Base-by-base conservation (phyloP, 1,139 yeast genomes). In the Waltiozyma sp. region DNA sequence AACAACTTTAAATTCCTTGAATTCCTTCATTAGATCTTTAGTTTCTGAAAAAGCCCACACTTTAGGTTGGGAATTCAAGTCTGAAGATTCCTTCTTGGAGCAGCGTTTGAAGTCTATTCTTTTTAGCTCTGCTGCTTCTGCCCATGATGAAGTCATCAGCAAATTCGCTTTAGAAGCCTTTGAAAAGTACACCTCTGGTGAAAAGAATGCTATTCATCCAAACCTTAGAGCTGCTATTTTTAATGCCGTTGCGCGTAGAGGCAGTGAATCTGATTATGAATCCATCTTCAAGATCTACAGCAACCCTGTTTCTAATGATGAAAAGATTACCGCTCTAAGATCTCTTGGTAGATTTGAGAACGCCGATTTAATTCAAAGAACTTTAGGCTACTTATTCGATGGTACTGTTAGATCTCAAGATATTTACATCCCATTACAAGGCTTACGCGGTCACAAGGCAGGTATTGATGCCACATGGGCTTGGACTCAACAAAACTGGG, bases 401-500 rank as follows among this genome's bases (percentile, higher is more conserved):
- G 80, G 87, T 33, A 75, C 81, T 33, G 68, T 78, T 35, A 71
- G 88, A 51, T 80, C 84, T 58, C 97, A 89, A 68, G 97, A 89
- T 62, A 75, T 85, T 45, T 80, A 79, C 60, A 73, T 81, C 49
- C 88, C 94, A 53, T 70, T 89, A 73, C 74, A 68, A 49, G 88
- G 93, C 37, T 66, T 86, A 64, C 69, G 82, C 55, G 58, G 74
- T 16, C 79, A 77, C 56, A 69, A 65, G 45, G 70, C 67, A 39
- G 95, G 95, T 65, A 69, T 77, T 48, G 55, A 53, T 51, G 73
- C 76, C 18, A 64, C 80, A 51, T 89, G 91, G 88, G 49, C 58
- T n/a, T 89, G 96, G 95, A 59, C 81, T 53, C 73, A 74, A 50
- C 55, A 50, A n/a, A 80, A 88, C 61, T 88, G 93, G 89, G 86